These are phyloP conservation scores for Coniella lustricola DNA, from an alignment of 2,329 filamentous ascomycete genomes.

Conservation along the genomic window DNA sequence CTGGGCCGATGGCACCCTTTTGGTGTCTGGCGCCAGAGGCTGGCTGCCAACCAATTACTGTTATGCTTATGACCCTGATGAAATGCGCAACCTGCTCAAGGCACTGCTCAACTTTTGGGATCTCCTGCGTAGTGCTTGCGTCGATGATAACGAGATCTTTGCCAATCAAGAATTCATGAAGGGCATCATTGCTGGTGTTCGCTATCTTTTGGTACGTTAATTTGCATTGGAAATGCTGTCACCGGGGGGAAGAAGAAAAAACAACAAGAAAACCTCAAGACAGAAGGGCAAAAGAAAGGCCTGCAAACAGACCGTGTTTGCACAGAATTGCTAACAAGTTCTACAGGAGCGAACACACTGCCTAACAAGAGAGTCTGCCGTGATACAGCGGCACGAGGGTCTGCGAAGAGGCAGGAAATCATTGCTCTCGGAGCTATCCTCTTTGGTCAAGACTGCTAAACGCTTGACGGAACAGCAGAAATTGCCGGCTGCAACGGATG, in stretches of 20 bases:
- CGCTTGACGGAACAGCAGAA: slow-evolving; percentile 68
- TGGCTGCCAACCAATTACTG: slow-evolving; percentile 99
- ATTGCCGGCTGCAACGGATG: slow-evolving; percentile 39
- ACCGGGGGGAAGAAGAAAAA: too few relatives aligned
- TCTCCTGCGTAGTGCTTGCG: slow-evolving; percentile 68
- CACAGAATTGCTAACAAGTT: slow-evolving; percentile 18
- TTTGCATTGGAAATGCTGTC: not conserved
- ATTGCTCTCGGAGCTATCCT: slow-evolving; percentile 80
- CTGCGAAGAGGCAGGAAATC: slow-evolving; percentile 79
- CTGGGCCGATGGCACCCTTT: slow-evolving; percentile 91
- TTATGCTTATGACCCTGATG: slow-evolving; percentile 83
- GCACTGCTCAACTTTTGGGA: slow-evolving; percentile 92
- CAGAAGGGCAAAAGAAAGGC: too few relatives aligned
- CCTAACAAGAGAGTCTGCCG: slow-evolving; percentile 69
- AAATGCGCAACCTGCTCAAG: slow-evolving; percentile 77
- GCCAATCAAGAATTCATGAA: slow-evolving; percentile 90
- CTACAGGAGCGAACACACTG: slow-evolving; percentile 78
- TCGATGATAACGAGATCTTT: slow-evolving; percentile 71
- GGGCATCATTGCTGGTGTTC: slow-evolving; percentile 86
- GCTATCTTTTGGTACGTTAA: slow-evolving; percentile 72
- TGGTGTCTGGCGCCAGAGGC: slow-evolving; percentile 78
- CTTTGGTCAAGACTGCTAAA: slow-evolving; percentile 84
- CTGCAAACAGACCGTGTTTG: not conserved
- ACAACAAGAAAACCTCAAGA: too few relatives aligned
- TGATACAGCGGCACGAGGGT: slow-evolving; percentile 68